Percentiles rank a stretch among this genome's conserved stretches.
Evolutionary conservation across 345 rosid genomes (phyloP).

Genomic region (Populus euphratica): DNA sequence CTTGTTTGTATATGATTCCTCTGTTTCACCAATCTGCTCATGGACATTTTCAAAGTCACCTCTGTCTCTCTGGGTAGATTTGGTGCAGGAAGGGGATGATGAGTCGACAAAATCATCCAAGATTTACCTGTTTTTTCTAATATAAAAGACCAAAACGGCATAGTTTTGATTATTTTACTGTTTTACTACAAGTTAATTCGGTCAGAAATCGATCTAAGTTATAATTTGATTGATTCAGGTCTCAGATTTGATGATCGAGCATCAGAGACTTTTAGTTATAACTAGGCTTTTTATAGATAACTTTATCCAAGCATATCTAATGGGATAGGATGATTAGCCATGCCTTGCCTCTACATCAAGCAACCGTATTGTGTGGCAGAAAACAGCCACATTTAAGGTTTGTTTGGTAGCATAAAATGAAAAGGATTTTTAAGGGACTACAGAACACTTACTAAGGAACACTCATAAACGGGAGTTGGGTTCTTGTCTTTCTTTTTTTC

Average conservation of each 20-base stretch:
- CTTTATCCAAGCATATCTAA: neutral
- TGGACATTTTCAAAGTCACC: neutral
- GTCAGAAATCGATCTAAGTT: too few species aligned
- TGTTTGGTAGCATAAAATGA: neutral
- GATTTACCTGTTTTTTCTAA: too few species aligned
- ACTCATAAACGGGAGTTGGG: neutral
- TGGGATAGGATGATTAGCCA: neutral
- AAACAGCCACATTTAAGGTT: neutral
- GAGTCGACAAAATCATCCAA: too few species aligned
- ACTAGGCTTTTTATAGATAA: too few species aligned
- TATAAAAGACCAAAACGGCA: too few species aligned
- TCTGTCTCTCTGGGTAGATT: too few species aligned
- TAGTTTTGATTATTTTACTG: too few species aligned
- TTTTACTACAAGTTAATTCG: too few species aligned
- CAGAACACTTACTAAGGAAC: neutral
- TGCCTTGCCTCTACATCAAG: constrained; percentile 21
- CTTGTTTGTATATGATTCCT: neutral
- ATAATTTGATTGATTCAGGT: too few species aligned
- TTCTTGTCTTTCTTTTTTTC: neutral
- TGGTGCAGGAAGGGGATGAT: too few species aligned
- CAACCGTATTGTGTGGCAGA: neutral
- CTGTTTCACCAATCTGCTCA: neutral
- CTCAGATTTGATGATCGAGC: too few species aligned
- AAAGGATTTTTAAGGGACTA: neutral
- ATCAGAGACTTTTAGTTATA: too few species aligned